phyloP scores from a whole-genome alignment of 2,329 filamentous ascomycete species.

The Fusarium stilboides region DNA sequence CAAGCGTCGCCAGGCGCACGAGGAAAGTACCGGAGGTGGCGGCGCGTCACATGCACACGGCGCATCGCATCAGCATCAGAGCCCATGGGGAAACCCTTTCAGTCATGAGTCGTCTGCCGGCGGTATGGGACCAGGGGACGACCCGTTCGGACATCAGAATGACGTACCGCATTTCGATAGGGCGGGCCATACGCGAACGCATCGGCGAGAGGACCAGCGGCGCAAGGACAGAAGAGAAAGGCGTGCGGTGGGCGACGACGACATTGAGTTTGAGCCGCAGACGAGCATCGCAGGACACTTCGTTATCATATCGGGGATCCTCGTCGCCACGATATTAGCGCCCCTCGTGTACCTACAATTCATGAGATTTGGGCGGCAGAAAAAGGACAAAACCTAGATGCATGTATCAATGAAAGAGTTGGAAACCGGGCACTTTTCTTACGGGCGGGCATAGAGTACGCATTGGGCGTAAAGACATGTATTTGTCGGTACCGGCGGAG shows the following conservation, averaged over 20 bases:
- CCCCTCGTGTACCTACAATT: conserved; percentile 61
- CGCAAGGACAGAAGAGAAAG: conserved; percentile 55
- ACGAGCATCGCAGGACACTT: conserved; percentile 63
- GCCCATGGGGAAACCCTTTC: conserved; percentile 48
- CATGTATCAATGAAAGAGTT: background rate
- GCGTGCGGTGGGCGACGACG: conserved; percentile 58
- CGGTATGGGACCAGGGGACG: conserved; percentile 74
- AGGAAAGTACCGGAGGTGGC: conserved; percentile 57
- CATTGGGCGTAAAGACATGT: background rate
- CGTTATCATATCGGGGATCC: conserved; percentile 64
- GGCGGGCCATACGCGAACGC: conserved; percentile 79
- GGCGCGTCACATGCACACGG: conserved; percentile 31
- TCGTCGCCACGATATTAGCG: conserved; percentile 62
- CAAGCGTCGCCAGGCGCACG: conserved; percentile 71
- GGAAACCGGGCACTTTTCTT: background rate
- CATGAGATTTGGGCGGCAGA: conserved; percentile 54
- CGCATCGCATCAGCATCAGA: conserved; percentile 19
- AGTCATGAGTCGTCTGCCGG: conserved; percentile 32
- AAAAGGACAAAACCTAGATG: conserved; percentile 43
- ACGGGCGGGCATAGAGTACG: background rate
- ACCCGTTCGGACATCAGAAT: conserved; percentile 63
- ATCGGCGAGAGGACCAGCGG: conserved; percentile 72
- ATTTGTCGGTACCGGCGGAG: background rate
- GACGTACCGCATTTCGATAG: conserved; percentile 85
- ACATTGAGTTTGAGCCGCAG: conserved; percentile 59